phyloP scores from a whole-genome alignment of 352 stramenopile species.

The Phytopythium sindhum region DNA sequence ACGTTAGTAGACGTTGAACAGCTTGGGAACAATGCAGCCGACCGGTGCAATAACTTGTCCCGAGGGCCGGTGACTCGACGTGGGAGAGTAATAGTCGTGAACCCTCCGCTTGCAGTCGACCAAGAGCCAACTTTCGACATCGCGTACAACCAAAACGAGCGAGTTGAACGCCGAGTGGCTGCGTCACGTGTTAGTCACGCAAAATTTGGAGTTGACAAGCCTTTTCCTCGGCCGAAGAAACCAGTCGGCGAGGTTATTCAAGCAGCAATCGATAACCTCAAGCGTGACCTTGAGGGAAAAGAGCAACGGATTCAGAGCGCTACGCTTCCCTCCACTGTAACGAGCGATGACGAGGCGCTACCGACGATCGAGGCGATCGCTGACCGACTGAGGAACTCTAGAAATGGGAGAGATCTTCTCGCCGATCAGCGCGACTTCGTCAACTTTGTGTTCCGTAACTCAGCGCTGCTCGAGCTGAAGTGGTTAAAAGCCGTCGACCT shows the following conservation, averaged over 20 bases:
- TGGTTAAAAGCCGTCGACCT: slow-evolving; percentile 53
- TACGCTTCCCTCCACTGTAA: background rate
- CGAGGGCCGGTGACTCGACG: slow-evolving; percentile 6
- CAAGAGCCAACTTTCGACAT: slow-evolving; percentile 38
- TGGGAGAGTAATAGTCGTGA: slow-evolving; percentile 26
- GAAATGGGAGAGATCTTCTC: slow-evolving; percentile 31
- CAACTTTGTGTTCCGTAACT: slow-evolving; percentile 62
- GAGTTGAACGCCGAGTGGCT: slow-evolving; percentile 1
- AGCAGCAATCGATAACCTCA: slow-evolving; percentile 26
- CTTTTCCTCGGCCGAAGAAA: slow-evolving; percentile 13
- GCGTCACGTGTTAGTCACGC: slow-evolving; percentile 1
- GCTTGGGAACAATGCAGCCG: background rate
- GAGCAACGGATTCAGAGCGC: background rate
- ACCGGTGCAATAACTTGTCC: slow-evolving; percentile 12
- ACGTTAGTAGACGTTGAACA: slow-evolving; percentile 27
- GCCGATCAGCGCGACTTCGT: slow-evolving; percentile 45
- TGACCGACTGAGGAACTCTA: slow-evolving; percentile 32
- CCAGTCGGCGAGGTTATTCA: slow-evolving; percentile 25
- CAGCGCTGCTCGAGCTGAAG: slow-evolving; percentile 30
- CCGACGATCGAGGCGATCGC: slow-evolving; percentile 31
- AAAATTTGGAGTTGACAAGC: background rate
- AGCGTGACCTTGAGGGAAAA: slow-evolving; percentile 16
- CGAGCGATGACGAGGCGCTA: slow-evolving; percentile 3
- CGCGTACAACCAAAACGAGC: slow-evolving; percentile 20
- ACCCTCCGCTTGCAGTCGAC: slow-evolving; percentile 15